Evolutionary conservation across 805 yeast species (phyloP).

Genomic region (Kodamaea hsintzibuensis): DNA sequence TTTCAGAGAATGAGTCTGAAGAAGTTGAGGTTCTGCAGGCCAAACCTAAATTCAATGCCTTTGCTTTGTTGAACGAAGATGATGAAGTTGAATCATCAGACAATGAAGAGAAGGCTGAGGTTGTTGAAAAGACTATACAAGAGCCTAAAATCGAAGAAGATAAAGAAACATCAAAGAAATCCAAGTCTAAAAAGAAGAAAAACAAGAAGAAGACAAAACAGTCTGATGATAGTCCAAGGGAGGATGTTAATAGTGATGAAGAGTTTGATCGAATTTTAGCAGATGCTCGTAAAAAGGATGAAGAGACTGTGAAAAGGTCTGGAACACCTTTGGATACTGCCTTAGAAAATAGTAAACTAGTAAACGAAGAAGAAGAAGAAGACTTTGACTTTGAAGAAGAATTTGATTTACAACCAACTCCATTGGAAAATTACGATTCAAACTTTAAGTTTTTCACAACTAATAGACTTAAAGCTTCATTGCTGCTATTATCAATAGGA

Average conservation of each 20-base stretch:
- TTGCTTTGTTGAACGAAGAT: constrained; percentile 42
- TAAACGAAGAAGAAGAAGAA: constrained; percentile 11
- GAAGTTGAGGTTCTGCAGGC: constrained; percentile 17
- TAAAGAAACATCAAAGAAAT: constrained; percentile 11
- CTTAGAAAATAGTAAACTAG: not conserved
- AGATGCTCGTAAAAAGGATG: constrained; percentile 36
- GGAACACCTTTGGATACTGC: constrained; percentile 1
- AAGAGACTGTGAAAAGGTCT: constrained; percentile 14
- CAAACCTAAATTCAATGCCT: constrained; percentile 39
- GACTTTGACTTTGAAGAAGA: constrained; percentile 22
- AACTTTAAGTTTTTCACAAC: constrained; percentile 49
- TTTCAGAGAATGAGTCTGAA: constrained; percentile 13
- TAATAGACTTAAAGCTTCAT: constrained; percentile 38
- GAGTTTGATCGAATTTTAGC: constrained; percentile 58
- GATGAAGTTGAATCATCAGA: constrained; percentile 19
- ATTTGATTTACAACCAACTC: constrained; percentile 28
- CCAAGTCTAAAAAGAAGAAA: constrained; percentile 21
- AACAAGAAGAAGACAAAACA: constrained; percentile 18
- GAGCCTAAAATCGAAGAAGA: constrained; percentile 20
- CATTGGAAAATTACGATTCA: constrained; percentile 41
- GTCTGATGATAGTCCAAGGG: constrained; percentile 19
- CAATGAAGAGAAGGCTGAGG: constrained; percentile 14
- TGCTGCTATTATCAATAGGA: constrained; percentile 44
- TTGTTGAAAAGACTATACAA: constrained; percentile 16
- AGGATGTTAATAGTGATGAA: constrained; percentile 45